phyloP scores from a whole-genome alignment of 805 yeast species.

The Saccharomycopsis lassenensis region DNA sequence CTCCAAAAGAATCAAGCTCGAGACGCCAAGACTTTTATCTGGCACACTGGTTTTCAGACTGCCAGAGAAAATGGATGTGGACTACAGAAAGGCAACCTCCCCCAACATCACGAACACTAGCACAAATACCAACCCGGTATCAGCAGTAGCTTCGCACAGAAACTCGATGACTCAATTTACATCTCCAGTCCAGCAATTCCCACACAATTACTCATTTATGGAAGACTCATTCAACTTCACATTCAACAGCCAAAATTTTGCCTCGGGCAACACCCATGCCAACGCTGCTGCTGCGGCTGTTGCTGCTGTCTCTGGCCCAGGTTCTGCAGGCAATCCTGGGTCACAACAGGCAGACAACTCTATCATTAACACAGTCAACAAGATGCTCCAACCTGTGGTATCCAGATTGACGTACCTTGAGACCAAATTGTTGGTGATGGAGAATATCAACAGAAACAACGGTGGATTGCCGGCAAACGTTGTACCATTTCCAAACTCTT shows the following conservation, averaged over 20 bases:
- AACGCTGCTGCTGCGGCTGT: not conserved
- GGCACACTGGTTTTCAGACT: constrained; percentile 1
- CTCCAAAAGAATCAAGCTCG: constrained; percentile 12
- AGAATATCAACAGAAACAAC: constrained; percentile 15
- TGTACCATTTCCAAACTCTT: constrained; percentile 12
- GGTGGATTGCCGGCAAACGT: constrained; percentile 17
- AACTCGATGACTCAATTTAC: too few relatives aligned
- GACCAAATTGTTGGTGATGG: constrained; percentile 13
- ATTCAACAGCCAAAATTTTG: too few relatives aligned
- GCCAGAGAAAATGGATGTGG: constrained; percentile 10
- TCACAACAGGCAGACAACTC: too few relatives aligned
- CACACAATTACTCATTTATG: constrained; percentile 2
- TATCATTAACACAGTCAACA: too few relatives aligned
- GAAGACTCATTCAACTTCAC: not conserved
- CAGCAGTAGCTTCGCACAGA: too few relatives aligned
- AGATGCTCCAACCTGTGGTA: constrained; percentile 10
- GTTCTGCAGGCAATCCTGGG: not conserved
- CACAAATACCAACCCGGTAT: not conserved
- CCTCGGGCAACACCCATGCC: too few relatives aligned
- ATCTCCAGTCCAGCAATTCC: too few relatives aligned
- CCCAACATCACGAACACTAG: constrained; percentile 4
- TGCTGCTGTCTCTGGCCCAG: not conserved
- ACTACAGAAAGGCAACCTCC: not conserved
- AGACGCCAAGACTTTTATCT: constrained; percentile 10
- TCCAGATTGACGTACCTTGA: constrained; percentile 10